A percentile compares a stretch with the other conserved stretches of the same genome.
Conservation (phyloP, 495 filamentous ascomycete species). For the Hypoxylon subgilvum region DNA sequence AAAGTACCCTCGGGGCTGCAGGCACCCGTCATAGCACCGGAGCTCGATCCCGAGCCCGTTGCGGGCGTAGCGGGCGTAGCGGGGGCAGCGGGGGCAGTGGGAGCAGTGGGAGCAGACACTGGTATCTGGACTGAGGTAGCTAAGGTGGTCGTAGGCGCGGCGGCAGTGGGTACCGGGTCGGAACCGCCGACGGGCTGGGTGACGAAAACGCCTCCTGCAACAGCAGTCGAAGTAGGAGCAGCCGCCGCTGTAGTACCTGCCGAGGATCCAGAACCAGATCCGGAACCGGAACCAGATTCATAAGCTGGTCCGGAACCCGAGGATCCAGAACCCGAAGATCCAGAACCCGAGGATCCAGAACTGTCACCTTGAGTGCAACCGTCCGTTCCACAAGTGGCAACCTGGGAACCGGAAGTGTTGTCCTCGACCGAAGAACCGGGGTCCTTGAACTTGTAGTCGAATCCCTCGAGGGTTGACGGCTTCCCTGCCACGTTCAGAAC, state of each 20-base stretch:
- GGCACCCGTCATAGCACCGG: slow-evolving; percentile 34
- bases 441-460: slow-evolving; percentile 59
- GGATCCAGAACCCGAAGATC: slow-evolving; percentile 23
- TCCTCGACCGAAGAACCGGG: slow-evolving; percentile 61
- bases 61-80: slow-evolving; percentile 23
- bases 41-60: slow-evolving; percentile 28
- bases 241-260: not conserved
- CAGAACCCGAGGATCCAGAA: slow-evolving; percentile 24
- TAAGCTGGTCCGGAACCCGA: slow-evolving; percentile 29
- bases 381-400: slow-evolving; percentile 32
- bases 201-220: slow-evolving; percentile 33
- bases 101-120: not conserved
- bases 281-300: slow-evolving; percentile 18
- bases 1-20: slow-evolving; percentile 52
- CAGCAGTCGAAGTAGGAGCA: not conserved
- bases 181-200: slow-evolving; percentile 9
- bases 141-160: not conserved
- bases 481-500: slow-evolving; percentile 71
- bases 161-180: not conserved
- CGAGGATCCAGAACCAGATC: slow-evolving; percentile 19
- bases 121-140: not conserved
- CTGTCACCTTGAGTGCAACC: slow-evolving; percentile 23
- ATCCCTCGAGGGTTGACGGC: slow-evolving; percentile 57
- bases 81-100: slow-evolving; percentile 8
- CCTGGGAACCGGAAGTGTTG: slow-evolving; percentile 32